These are phyloP conservation scores for Paramecium octaurelia DNA, from an alignment of 73 alveolate species.

Conservation along the genomic window DNA sequence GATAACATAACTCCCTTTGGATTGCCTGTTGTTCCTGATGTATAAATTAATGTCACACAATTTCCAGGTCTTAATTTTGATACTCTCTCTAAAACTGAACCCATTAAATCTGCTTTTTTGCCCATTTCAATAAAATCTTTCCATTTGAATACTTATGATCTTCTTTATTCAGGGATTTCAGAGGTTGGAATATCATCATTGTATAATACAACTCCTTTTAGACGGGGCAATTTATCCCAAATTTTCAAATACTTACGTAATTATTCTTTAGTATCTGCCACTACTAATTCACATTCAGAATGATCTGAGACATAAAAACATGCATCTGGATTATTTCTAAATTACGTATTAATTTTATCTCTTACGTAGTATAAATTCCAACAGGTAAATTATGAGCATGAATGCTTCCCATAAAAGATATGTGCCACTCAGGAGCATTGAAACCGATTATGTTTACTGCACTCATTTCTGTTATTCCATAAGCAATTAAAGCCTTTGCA, in stretches of 20 bases:
- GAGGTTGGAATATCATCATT: slow-evolving; percentile 37
- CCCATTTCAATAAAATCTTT: slow-evolving; percentile 69
- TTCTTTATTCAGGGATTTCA: slow-evolving; percentile 43
- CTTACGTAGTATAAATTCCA: slow-evolving; percentile 83
- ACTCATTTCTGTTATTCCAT: slow-evolving; percentile 71
- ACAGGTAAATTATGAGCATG: slow-evolving; percentile 73
- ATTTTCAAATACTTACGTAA: slow-evolving; percentile 66
- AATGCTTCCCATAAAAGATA: slow-evolving; percentile 76
- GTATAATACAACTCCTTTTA: slow-evolving; percentile 70
- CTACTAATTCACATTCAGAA: slow-evolving; percentile 72
- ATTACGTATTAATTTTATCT: not conserved
- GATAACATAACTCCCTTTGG: slow-evolving; percentile 91
- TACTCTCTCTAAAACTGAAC: not conserved
- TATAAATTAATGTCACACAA: slow-evolving; percentile 79
- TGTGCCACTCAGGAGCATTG: slow-evolving; percentile 88
- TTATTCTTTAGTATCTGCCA: slow-evolving; percentile 72
- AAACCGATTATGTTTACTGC: slow-evolving; percentile 79
- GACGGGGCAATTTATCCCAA: slow-evolving; percentile 65
- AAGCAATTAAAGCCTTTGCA: slow-evolving; percentile 75
- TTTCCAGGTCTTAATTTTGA: slow-evolving; percentile 66
- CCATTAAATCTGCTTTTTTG: not conserved
- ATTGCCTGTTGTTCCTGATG: slow-evolving; percentile 90
- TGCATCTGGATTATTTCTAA: slow-evolving; percentile 75
- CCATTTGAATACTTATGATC: slow-evolving; percentile 69
- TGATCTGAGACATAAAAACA: slow-evolving; percentile 79